Evolutionary conservation across 139 green algal genomes (phyloP).

Genomic region (Eudorina sp.): DNA sequence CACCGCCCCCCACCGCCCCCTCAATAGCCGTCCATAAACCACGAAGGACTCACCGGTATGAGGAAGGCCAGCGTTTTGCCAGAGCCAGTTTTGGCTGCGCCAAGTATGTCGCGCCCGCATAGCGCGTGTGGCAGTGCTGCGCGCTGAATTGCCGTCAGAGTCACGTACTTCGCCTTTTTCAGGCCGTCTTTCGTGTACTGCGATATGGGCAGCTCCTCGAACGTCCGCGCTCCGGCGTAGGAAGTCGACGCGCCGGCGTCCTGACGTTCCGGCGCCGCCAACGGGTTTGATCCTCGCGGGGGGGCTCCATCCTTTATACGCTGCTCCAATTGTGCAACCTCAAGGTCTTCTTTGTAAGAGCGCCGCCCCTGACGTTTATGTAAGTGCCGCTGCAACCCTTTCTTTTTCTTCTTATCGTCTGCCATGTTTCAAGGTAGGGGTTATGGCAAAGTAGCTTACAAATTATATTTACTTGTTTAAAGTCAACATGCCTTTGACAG

Average conservation of each 20-base stretch:
- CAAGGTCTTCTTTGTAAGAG: constrained; percentile 49
- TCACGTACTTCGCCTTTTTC: constrained; percentile 70
- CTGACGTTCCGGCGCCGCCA: constrained; percentile 45
- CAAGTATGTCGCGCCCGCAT: constrained; percentile 92
- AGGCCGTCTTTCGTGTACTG: constrained; percentile 71
- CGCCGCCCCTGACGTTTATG: constrained; percentile 39
- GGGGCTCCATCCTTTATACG: constrained; percentile 58
- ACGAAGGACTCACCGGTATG: constrained; percentile 83
- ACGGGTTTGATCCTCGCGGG: constrained; percentile 64
- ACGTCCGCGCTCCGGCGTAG: constrained; percentile 61
- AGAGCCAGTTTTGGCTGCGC: constrained; percentile 97
- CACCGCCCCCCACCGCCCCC: too few relatives aligned
- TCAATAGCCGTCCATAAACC: too few relatives aligned
- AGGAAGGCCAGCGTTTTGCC: constrained; percentile 98
- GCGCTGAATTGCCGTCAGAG: constrained; percentile 94
- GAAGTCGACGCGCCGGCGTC: constrained; percentile 36
- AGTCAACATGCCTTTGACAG: too few relatives aligned
- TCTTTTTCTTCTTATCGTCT: constrained; percentile 6
- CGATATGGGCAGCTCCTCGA: constrained; percentile 69
- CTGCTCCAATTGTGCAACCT: constrained; percentile 54
- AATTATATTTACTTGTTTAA: too few relatives aligned
- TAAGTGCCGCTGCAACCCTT: background rate
- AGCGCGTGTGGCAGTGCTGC: constrained; percentile 94
- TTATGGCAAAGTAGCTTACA: too few relatives aligned
- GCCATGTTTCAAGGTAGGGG: background rate